phyloP scores from a whole-genome alignment of 805 yeast species.

The Wickerhamiella domercqiae region DNA sequence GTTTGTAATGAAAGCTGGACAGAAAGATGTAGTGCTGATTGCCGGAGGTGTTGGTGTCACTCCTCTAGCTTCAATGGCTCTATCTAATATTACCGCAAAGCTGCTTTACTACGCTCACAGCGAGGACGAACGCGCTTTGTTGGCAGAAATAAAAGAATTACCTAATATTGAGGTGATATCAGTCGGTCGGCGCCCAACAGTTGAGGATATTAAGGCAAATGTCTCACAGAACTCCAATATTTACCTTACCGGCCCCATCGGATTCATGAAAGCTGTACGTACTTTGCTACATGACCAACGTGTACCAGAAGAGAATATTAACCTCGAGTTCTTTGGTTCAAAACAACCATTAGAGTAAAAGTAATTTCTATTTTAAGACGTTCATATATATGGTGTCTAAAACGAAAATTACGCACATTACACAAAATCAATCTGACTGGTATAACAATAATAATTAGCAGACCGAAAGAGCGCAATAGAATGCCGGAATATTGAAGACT shows the following conservation, averaged over 20 bases:
- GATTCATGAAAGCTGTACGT: constrained; percentile 15
- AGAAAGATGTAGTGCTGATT: constrained; percentile 29
- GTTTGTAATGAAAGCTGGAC: constrained; percentile 21
- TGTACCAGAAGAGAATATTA: constrained; percentile 7
- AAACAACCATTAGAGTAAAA: constrained; percentile 2
- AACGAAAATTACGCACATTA: no score
- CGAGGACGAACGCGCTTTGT: constrained; percentile 12
- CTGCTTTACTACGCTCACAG: constrained; percentile 26
- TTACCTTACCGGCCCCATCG: constrained; percentile 15
- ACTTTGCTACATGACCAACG: constrained; percentile 4
- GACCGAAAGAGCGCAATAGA: no score
- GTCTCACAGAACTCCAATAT: constrained; percentile 3
- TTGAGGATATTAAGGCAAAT: constrained; percentile 5
- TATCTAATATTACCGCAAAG: constrained; percentile 17
- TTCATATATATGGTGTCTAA: no score
- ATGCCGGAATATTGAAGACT: no score
- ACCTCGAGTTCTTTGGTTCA: constrained; percentile 16
- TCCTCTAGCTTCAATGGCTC: constrained; percentile 39
- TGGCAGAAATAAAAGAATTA: constrained; percentile 8
- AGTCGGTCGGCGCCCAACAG: constrained; percentile 4
- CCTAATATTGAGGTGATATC: constrained; percentile 4
- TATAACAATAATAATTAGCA: no score
- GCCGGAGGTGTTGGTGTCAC: constrained; percentile 44
- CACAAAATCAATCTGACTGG: no score
- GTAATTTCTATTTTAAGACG: no score